Evolutionary conservation across 2,329 filamentous ascomycete species (phyloP).

Genomic region (Cladophialophora chaetospira): DNA sequence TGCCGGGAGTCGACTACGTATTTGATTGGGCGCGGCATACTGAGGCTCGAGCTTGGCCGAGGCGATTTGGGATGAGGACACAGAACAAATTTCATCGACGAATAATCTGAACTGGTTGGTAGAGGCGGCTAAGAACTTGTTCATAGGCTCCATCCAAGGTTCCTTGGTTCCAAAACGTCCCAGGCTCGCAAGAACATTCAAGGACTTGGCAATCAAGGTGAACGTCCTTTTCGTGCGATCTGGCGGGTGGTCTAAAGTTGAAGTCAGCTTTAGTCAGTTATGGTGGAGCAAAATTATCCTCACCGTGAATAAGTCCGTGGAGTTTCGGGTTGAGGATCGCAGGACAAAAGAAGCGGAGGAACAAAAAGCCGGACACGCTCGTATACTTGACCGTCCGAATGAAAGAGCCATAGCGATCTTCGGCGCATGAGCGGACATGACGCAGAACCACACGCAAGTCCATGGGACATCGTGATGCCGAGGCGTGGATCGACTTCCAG

Average conservation of each 20-base stretch:
- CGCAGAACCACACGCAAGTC: constrained; percentile 85
- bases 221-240: constrained; percentile 81
- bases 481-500: constrained; percentile 79
- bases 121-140: constrained; percentile 75
- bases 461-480: constrained; percentile 72
- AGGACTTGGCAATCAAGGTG: constrained; percentile 86
- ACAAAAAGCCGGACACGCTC: constrained; percentile 91
- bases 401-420: constrained; percentile 92
- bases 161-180: constrained; percentile 92
- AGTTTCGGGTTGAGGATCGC: constrained; percentile 95
- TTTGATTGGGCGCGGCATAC: constrained; percentile 90
- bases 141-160: constrained; percentile 99
- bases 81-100: constrained; percentile 81
- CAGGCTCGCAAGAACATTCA: constrained; percentile 89
- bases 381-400: constrained; percentile 87
- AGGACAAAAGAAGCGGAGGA: constrained; percentile 92
- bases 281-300: constrained; percentile 24
- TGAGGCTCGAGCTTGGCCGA: constrained; percentile 61
- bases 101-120: constrained; percentile 81
- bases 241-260: constrained; percentile 70
- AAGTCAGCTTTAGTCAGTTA: constrained; percentile 30
- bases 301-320: constrained; percentile 78
- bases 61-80: constrained; percentile 67
- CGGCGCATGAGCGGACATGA: constrained; percentile 87
- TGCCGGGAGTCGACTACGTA: constrained; percentile 76